Conservation (phyloP, 352 stramenopile species). For the Globisporangium mamillatum region DNA sequence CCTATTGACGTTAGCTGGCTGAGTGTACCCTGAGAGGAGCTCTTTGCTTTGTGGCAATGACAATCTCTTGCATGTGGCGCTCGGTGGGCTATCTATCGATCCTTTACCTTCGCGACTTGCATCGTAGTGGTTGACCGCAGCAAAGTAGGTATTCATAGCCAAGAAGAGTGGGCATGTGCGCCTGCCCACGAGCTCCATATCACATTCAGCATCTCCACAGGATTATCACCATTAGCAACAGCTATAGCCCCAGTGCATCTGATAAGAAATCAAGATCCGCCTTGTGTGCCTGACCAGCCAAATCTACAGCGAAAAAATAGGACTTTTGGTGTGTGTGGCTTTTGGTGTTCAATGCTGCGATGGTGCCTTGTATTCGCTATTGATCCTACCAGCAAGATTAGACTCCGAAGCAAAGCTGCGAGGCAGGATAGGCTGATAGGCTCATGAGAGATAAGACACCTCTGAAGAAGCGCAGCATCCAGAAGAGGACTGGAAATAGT, state of each 20-base stretch:
- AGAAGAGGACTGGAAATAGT: not conserved
- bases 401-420: not conserved
- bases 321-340: too few relatives aligned
- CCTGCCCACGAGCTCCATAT: not conserved
- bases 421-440: not conserved
- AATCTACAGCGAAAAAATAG: too few relatives aligned
- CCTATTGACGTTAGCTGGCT: not conserved
- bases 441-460: not conserved
- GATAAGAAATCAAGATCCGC: too few relatives aligned
- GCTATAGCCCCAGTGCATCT: too few relatives aligned
- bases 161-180: too few relatives aligned
- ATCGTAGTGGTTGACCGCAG: not conserved
- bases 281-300: too few relatives aligned
- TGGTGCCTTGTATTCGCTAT: too few relatives aligned
- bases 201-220: not conserved
- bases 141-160: too few relatives aligned
- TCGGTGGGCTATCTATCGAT: not conserved
- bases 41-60: not conserved
- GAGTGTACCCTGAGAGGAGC: not conserved
- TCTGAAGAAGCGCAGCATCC: not conserved
- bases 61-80: not conserved
- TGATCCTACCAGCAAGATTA: not conserved
- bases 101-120: not conserved
- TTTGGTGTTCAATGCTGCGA: too few relatives aligned
- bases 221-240: too few relatives aligned